Percentiles rank a stretch among this genome's conserved stretches.
Evolutionary conservation across 1,139 yeast genomes (phyloP).

Genomic region (Diutina mesorugosa): DNA sequence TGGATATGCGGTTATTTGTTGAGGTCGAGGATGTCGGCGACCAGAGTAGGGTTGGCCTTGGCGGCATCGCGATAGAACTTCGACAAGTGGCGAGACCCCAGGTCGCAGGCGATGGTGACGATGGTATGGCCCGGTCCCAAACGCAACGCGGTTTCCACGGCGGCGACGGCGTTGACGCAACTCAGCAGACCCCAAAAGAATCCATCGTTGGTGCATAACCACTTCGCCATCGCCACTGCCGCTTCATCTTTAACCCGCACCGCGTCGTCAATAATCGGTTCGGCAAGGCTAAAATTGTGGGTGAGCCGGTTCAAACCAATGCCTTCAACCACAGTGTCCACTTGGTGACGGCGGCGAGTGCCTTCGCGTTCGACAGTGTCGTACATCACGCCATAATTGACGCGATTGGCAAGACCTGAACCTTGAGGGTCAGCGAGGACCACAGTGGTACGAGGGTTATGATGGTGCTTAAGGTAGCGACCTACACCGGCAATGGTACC

Average conservation of each 20-base stretch:
- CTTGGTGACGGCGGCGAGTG: slow-evolving; percentile 88
- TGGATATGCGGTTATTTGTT: not conserved
- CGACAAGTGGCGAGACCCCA: slow-evolving; percentile 80
- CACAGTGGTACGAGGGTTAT: slow-evolving; percentile 19
- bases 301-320: slow-evolving; percentile 85
- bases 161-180: slow-evolving; percentile 89
- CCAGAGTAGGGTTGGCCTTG: not conserved
- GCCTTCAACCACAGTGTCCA: slow-evolving; percentile 89
- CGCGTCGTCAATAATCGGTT: slow-evolving; percentile 60
- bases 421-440: slow-evolving; percentile 94
- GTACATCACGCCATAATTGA: slow-evolving; percentile 88
- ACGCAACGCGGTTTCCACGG: slow-evolving; percentile 49
- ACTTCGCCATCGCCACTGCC: slow-evolving; percentile 83
- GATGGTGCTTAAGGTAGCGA: slow-evolving; percentile 45
- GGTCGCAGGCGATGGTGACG: slow-evolving; percentile 87
- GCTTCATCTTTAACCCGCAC: slow-evolving; percentile 67
- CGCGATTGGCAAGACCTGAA: slow-evolving; percentile 74
- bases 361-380: slow-evolving; percentile 85
- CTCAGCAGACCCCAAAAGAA: slow-evolving; percentile 85
- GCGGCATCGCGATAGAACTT: slow-evolving; percentile 80
- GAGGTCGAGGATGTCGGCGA: not conserved
- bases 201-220: slow-evolving; percentile 71
- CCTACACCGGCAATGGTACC: slow-evolving; percentile 89
- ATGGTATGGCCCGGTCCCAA: slow-evolving; percentile 55
- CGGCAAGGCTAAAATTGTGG: slow-evolving; percentile 65